A percentile compares a stretch with the other conserved stretches of the same genome.
Conservation (phyloP, 352 stramenopile species). For the Pythium apleroticum region DNA sequence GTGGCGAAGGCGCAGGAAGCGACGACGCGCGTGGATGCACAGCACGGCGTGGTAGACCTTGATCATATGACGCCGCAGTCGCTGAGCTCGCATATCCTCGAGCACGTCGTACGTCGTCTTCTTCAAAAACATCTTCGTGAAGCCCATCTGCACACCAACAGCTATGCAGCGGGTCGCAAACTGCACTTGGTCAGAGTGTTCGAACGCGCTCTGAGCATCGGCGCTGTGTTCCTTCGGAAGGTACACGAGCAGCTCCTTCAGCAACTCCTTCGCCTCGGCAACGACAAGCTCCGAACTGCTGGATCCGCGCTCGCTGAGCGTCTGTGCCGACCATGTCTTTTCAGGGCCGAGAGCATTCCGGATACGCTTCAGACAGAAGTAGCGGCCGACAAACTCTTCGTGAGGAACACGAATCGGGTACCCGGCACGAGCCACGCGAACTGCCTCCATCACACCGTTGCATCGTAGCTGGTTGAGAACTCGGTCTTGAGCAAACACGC, state of each 20-base stretch:
- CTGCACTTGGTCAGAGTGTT: conserved; percentile 66
- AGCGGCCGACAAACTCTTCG: conserved; percentile 70
- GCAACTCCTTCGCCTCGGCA: conserved; percentile 64
- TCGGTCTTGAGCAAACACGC: conserved; percentile 60
- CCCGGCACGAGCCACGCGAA: conserved; percentile 80
- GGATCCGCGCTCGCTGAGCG: conserved; percentile 42
- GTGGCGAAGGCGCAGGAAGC: conserved; percentile 60
- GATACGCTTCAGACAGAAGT: conserved; percentile 65
- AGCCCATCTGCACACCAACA: conserved; percentile 89
- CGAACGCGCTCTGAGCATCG: conserved; percentile 73
- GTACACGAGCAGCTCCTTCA: conserved; percentile 89
- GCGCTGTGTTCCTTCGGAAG: conserved; percentile 87
- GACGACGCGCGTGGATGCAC: conserved; percentile 50
- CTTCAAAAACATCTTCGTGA: conserved; percentile 96
- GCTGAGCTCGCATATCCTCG: conserved; percentile 81
- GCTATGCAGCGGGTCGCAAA: conserved; percentile 61
- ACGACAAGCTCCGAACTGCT: conserved; percentile 36
- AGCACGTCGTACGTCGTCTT: conserved; percentile 90
- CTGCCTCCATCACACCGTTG: conserved; percentile 84
- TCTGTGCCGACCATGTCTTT: conserved; percentile 41
- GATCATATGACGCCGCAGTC: conserved; percentile 68
- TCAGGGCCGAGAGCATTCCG: conserved; percentile 43
- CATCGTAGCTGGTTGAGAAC: conserved; percentile 86
- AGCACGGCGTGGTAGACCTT: conserved; percentile 73
- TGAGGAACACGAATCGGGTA: conserved; percentile 82